Evolutionary conservation across 2,329 filamentous ascomycete genomes (phyloP).

Genomic region (Orbilia ellipsospora): DNA sequence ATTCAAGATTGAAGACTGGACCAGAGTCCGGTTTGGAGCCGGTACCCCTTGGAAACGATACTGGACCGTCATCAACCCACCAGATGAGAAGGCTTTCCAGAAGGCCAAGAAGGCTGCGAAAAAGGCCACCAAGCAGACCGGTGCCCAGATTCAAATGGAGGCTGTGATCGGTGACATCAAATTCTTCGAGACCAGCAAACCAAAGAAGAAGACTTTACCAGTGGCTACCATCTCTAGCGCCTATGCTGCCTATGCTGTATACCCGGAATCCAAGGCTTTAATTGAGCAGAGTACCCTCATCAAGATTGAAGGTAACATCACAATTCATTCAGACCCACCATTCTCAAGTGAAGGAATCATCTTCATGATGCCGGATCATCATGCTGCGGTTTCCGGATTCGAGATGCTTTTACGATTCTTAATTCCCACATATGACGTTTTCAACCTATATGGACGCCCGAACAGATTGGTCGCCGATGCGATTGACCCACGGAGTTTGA

Average conservation of each 20-base stretch:
- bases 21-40: slow-evolving; percentile 91
- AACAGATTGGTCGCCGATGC: slow-evolving; percentile 86
- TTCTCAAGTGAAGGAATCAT: slow-evolving; percentile 90
- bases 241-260: slow-evolving; percentile 93
- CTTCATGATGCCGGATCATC: slow-evolving; percentile 95
- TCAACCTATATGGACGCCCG: slow-evolving; percentile 89
- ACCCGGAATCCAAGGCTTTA: slow-evolving; percentile 90
- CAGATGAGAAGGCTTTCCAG: slow-evolving; percentile 89
- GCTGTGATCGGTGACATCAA: slow-evolving; percentile 87
- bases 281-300: slow-evolving; percentile 94
- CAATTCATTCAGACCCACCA: slow-evolving; percentile 81
- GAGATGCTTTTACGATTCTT: slow-evolving; percentile 94
- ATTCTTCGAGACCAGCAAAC: slow-evolving; percentile 87
- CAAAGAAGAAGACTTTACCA: slow-evolving; percentile 88
- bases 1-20: slow-evolving; percentile 88
- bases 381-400: slow-evolving; percentile 90
- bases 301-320: slow-evolving; percentile 91
- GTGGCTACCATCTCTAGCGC: slow-evolving; percentile 92
- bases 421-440: slow-evolving; percentile 94
- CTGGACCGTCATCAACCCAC: slow-evolving; percentile 94
- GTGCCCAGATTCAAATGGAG: slow-evolving; percentile 76
- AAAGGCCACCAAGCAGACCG: slow-evolving; percentile 79
- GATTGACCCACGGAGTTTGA: slow-evolving; percentile 85
- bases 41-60: slow-evolving; percentile 96
- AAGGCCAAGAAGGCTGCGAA: slow-evolving; percentile 84